Base-by-base conservation (phyloP, 495 filamentous ascomycete genomes). In the Podospora appendiculata region DNA sequence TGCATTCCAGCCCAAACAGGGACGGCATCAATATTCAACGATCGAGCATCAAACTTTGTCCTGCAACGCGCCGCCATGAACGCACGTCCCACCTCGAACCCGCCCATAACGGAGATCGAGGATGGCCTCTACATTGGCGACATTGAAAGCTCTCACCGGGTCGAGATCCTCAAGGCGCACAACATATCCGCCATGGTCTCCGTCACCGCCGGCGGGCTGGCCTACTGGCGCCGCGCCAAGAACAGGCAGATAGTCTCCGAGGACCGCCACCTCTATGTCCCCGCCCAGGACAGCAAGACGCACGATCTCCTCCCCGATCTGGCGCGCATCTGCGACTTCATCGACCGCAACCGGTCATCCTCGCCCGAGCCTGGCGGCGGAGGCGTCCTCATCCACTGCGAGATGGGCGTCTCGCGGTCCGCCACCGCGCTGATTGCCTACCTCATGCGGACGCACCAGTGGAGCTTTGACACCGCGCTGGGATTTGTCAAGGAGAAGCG, bases 331-430 rank as follows among this genome's bases (percentile, higher is more conserved):
- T 42, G 40, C 40, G 40, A 42, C 40, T 42, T 42, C 40, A 42
- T 42, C 6, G 11, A 7, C 11, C 7, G 40, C 6, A 6, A 17
- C 40, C 40, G 40, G 40, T 6, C 6, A 6, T 8, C 12, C 40
- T n/a, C n/a, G n/a, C n/a, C n/a, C n/a, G n/a, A n/a, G n/a, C n/a
- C n/a, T n/a, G n/a, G n/a, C n/a, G 40, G 40, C 6, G 6, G 7
- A 6, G 6, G 17, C 4, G 43, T 70, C 33, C 56, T 70, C 32
- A 51, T 70, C 25, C 70, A 73, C 56, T 69, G 69, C 53, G 58
- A 62, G 42, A 53, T 61, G 39, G 66, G 69, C 4, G 60, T 68
- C 35, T 73, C 69, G 49, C 70, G 67, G 32, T 69, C 70, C 8
- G 56, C 69, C 39, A 68, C 65, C 0, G 57, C 64, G 18, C 57